phyloP scores from a whole-genome alignment of 2,329 filamentous ascomycete genomes.

The Fusarium setosum region DNA sequence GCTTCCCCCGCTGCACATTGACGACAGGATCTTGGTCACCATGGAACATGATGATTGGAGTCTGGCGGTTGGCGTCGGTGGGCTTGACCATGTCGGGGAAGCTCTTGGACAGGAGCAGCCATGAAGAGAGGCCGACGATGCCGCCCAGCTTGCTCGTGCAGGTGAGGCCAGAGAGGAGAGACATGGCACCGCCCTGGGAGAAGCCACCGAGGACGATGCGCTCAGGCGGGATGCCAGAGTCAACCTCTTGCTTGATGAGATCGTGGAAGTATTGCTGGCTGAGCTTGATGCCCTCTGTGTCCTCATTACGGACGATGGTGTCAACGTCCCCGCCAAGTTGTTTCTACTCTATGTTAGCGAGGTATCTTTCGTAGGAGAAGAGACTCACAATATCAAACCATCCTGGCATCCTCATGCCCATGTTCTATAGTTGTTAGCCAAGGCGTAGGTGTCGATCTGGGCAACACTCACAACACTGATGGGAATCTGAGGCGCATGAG shows the following conservation, averaged over 20 bases:
- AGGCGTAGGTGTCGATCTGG: no score
- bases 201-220: conserved; percentile 90
- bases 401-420: conserved; percentile 74
- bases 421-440: conserved; percentile 37
- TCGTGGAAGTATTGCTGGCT: conserved; percentile 81
- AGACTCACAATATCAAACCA: conserved; percentile 82
- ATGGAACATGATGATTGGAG: conserved; percentile 89
- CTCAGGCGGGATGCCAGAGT: conserved; percentile 81
- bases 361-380: neutral
- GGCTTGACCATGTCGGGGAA: conserved; percentile 55
- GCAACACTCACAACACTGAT: conserved; percentile 71
- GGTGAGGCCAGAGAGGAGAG: conserved; percentile 83
- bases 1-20: conserved; percentile 72
- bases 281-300: conserved; percentile 78
- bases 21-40: conserved; percentile 84
- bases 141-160: conserved; percentile 81
- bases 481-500: conserved; percentile 87
- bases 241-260: conserved; percentile 84
- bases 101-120: conserved; percentile 72
- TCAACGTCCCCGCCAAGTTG: conserved; percentile 49
- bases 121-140: conserved; percentile 86
- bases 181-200: conserved; percentile 89
- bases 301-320: conserved; percentile 57
- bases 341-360: conserved; percentile 39
- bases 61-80: conserved; percentile 68